Conservation (phyloP, 331 rosid genomes). For the Rhamnella rubrinervis region DNA sequence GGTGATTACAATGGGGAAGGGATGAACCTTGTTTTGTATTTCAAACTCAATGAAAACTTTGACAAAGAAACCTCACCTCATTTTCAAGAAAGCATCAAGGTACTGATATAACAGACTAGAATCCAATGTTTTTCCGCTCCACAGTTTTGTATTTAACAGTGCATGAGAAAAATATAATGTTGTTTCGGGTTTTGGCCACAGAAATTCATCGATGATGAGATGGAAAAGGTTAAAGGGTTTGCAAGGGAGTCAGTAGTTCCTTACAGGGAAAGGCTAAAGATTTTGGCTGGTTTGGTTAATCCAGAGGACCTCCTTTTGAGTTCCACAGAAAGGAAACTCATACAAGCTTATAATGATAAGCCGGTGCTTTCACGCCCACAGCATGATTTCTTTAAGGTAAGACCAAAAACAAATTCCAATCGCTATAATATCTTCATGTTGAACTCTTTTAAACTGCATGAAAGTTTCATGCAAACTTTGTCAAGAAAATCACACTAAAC, state of each 20-base stretch:
- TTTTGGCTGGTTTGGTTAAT: conserved; percentile 76
- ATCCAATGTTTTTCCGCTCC: background rate
- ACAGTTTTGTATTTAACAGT: background rate
- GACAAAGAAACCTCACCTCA: conserved; percentile 57
- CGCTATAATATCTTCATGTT: background rate
- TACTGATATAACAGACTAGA: conserved; percentile 5
- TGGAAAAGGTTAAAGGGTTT: conserved; percentile 71
- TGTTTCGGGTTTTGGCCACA: conserved; percentile 32
- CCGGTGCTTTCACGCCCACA: conserved; percentile 97
- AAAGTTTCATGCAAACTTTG: background rate
- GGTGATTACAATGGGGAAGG: conserved; percentile 88
- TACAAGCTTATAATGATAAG: conserved; percentile 76
- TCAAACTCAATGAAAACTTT: conserved; percentile 61
- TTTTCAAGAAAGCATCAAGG: conserved; percentile 62
- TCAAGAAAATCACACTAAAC: background rate
- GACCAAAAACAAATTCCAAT: background rate
- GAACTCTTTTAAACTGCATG: background rate
- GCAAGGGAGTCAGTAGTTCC: conserved; percentile 58
- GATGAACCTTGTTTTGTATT: conserved; percentile 86
- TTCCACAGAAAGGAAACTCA: conserved; percentile 74
- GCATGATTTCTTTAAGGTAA: conserved; percentile 72
- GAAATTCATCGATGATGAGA: conserved; percentile 72
- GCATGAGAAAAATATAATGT: background rate
- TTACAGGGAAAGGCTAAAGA: conserved; percentile 83
- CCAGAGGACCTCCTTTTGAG: conserved; percentile 73